These are phyloP conservation scores for Kitagawia praeruptora DNA, from an alignment of 129 eudicot species.

Conservation along the genomic window DNA sequence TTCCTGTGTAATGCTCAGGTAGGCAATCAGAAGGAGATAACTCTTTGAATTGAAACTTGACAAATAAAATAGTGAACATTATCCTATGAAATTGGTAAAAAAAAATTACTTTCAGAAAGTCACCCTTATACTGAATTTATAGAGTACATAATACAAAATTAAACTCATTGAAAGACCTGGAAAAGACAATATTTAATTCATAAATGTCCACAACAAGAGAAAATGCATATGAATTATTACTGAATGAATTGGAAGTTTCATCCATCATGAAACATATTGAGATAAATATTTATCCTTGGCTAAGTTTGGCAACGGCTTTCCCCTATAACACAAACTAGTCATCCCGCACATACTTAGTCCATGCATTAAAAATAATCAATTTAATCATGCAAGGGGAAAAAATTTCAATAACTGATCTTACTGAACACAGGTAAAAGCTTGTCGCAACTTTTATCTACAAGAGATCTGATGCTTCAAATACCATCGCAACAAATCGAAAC, in stretches of 20 bases:
- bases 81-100: neutral
- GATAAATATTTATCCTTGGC: neutral
- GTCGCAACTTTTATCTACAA: neutral
- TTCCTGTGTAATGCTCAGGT: neutral
- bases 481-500: neutral
- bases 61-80: neutral
- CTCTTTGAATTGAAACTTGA: neutral
- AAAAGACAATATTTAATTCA: neutral
- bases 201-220: neutral
- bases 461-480: neutral
- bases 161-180: neutral
- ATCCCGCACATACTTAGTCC: neutral
- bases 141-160: neutral
- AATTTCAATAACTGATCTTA: too few species aligned
- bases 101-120: neutral
- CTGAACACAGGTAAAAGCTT: neutral
- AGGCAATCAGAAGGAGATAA: neutral
- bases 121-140: neutral
- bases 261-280: neutral
- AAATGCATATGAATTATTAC: neutral
- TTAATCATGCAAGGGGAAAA: neutral
- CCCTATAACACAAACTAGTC: neutral
- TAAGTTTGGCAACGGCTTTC: neutral
- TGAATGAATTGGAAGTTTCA: neutral
- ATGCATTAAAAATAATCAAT: too few species aligned